Evolutionary conservation across 441 rosid species (phyloP).

Genomic region (Arabidopsis lyrata): DNA sequence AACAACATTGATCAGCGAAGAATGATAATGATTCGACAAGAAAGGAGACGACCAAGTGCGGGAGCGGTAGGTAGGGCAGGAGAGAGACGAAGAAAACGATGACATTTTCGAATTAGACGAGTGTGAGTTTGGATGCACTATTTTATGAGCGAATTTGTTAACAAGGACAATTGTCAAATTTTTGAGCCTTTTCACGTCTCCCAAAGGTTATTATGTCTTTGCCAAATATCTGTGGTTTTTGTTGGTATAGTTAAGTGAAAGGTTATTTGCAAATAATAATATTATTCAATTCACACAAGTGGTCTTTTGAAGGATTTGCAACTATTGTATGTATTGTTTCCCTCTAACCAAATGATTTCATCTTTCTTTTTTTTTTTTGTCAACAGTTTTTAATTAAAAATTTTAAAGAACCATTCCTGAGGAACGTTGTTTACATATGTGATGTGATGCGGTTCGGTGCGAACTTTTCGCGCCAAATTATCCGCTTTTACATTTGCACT

Average conservation of each 20-base stretch:
- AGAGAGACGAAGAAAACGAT: slow-evolving; percentile 58
- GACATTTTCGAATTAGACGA: slow-evolving; percentile 51
- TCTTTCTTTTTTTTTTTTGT: no score
- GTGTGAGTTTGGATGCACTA: not conserved
- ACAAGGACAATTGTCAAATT: slow-evolving; percentile 20
- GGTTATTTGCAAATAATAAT: slow-evolving; percentile 6
- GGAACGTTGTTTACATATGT: no score
- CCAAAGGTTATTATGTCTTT: slow-evolving; percentile 60
- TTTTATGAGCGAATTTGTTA: slow-evolving; percentile 52
- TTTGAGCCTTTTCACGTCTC: slow-evolving; percentile 61
- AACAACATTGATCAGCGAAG: slow-evolving; percentile 38
- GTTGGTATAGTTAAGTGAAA: slow-evolving; percentile 36
- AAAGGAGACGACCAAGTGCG: slow-evolving; percentile 49
- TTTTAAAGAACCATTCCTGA: no score
- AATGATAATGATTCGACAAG: slow-evolving; percentile 16
- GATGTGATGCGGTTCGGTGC: no score
- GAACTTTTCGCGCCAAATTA: no score
- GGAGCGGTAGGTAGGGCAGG: slow-evolving; percentile 46
- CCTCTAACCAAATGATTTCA: not conserved
- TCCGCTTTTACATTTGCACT: no score
- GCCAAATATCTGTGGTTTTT: slow-evolving; percentile 17
- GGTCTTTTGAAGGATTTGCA: not conserved
- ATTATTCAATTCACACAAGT: slow-evolving; percentile 21
- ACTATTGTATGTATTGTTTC: not conserved
- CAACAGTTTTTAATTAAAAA: no score